Conservation (phyloP, 257 asterid species). For the Ligustrum vulgare region DNA sequence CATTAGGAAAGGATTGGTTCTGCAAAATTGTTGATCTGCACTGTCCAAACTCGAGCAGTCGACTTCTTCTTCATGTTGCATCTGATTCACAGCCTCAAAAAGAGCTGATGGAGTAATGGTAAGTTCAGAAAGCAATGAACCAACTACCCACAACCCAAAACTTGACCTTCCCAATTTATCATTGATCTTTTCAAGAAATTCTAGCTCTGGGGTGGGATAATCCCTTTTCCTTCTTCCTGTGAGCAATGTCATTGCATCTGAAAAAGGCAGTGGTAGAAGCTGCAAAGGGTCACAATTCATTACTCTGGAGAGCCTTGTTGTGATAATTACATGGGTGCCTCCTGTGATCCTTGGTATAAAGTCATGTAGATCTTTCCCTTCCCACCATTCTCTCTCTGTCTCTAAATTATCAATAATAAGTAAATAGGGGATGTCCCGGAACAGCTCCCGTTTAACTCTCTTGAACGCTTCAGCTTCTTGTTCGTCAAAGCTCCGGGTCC, state of each 20-base stretch:
- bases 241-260: slow-evolving; percentile 61
- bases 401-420: slow-evolving; percentile 73
- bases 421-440: slow-evolving; percentile 80
- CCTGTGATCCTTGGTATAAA: slow-evolving; percentile 75
- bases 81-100: slow-evolving; percentile 59
- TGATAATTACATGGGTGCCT: slow-evolving; percentile 80
- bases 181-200: slow-evolving; percentile 50
- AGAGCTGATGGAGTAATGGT: slow-evolving; percentile 56
- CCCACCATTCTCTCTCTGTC: slow-evolving; percentile 90
- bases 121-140: slow-evolving; percentile 69
- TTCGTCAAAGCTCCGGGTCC: slow-evolving; percentile 72
- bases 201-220: slow-evolving; percentile 50
- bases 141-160: slow-evolving; percentile 63
- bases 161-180: slow-evolving; percentile 65
- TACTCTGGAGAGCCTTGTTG: slow-evolving; percentile 58
- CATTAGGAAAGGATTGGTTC: slow-evolving; percentile 55
- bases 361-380: slow-evolving; percentile 80
- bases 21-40: slow-evolving; percentile 52
- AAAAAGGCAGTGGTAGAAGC: slow-evolving; percentile 52
- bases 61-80: slow-evolving; percentile 41
- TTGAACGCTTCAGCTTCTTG: slow-evolving; percentile 80
- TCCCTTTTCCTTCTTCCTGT: slow-evolving; percentile 61
- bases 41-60: slow-evolving; percentile 32
- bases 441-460: slow-evolving; percentile 75
- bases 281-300: slow-evolving; percentile 67